These are phyloP conservation scores for Meyerozyma sp. DNA, from an alignment of 1,139 yeast genomes.

Conservation along the genomic window DNA sequence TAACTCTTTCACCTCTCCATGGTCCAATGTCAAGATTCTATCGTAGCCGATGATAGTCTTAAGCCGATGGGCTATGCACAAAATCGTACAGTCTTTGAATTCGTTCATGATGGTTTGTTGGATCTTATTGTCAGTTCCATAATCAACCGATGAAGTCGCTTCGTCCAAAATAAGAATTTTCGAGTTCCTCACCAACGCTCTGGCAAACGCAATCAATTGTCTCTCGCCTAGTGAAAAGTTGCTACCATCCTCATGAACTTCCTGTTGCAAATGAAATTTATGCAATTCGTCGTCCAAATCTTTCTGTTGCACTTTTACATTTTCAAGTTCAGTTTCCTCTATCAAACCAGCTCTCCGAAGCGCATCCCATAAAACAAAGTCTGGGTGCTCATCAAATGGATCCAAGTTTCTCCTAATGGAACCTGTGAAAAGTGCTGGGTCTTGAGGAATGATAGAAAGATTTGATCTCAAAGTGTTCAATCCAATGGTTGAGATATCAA, in stretches of 20 bases:
- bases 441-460: slow-evolving; percentile 14
- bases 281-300: slow-evolving; percentile 8
- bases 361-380: slow-evolving; percentile 47
- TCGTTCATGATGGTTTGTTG: slow-evolving; percentile 31
- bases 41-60: slow-evolving; percentile 36
- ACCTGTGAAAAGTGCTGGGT: slow-evolving; percentile 12
- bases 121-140: slow-evolving; percentile 38
- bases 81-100: slow-evolving; percentile 31
- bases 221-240: slow-evolving; percentile 39
- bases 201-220: slow-evolving; percentile 37
- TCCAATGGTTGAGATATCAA: slow-evolving; percentile 10
- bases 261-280: slow-evolving; percentile 30
- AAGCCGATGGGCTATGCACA: slow-evolving; percentile 39
- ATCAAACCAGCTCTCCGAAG: slow-evolving; percentile 60
- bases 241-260: slow-evolving; percentile 35
- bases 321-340: slow-evolving; percentile 15
- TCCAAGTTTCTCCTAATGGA: slow-evolving; percentile 27
- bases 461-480: slow-evolving; percentile 10
- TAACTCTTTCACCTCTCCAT: slow-evolving; percentile 20
- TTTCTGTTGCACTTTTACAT: background rate
- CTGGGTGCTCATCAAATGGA: slow-evolving; percentile 51
- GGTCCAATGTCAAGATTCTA: slow-evolving; percentile 31
- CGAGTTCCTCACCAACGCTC: slow-evolving; percentile 35
- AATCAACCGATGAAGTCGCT: slow-evolving; percentile 40
- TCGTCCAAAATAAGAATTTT: slow-evolving; percentile 37